Evolutionary conservation across 768 basidiomycete species (phyloP).

Genomic region (Strobilomyces confusus): DNA sequence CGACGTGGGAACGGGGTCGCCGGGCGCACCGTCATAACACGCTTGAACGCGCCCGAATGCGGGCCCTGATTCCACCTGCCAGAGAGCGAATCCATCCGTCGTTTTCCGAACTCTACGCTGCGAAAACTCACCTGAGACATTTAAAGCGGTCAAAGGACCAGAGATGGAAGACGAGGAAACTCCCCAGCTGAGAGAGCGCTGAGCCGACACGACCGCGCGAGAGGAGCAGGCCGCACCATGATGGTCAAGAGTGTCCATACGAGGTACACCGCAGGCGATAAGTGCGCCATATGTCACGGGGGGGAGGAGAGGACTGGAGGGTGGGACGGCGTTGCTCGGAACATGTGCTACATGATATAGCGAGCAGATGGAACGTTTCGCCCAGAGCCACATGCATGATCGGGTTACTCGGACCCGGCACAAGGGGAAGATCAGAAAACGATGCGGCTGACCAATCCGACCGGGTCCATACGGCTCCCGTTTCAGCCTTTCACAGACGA

Average conservation of each 20-base stretch:
- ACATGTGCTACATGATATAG: background rate
- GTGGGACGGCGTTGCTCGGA: background rate
- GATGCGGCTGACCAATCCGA: background rate
- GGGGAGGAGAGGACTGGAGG: background rate
- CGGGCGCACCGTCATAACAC: slow-evolving; percentile 74
- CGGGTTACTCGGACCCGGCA: background rate
- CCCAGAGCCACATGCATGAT: background rate
- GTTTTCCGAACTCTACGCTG: background rate
- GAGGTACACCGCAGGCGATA: slow-evolving; percentile 55
- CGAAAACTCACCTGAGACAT: slow-evolving; percentile 53
- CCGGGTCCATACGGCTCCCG: background rate
- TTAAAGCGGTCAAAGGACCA: slow-evolving; percentile 80
- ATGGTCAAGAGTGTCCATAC: slow-evolving; percentile 57
- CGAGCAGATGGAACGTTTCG: background rate
- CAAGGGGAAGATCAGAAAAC: background rate
- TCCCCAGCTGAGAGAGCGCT: slow-evolving; percentile 31
- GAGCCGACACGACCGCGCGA: background rate
- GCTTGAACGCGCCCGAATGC: slow-evolving; percentile 73
- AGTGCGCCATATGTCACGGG: slow-evolving; percentile 32
- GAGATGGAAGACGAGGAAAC: slow-evolving; percentile 66
- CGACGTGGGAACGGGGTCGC: background rate
- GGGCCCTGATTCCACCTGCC: slow-evolving; percentile 70
- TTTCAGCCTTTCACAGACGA: background rate
- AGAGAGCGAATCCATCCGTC: background rate
- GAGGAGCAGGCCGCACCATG: slow-evolving; percentile 36